Percentiles rank a stretch among this genome's conserved stretches.
Conservation (phyloP, 2,329 filamentous ascomycete genomes). For the Lachnellula occidentalis region DNA sequence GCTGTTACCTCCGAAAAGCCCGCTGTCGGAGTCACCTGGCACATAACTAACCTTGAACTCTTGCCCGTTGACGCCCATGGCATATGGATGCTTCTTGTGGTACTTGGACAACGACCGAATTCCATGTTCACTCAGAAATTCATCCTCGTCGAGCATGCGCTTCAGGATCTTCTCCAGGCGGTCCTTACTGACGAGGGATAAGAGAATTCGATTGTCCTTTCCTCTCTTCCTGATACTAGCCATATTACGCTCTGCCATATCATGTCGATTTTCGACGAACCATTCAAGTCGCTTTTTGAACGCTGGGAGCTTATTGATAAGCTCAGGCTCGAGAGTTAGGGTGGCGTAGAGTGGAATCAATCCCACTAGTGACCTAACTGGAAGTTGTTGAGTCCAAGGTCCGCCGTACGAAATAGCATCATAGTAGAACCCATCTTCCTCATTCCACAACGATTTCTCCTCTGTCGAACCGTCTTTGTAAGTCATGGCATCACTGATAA, state of each 20-base stretch:
- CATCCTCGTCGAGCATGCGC: slow-evolving; percentile 89
- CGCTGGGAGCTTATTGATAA: slow-evolving; percentile 83
- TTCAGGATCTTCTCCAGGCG: slow-evolving; percentile 83
- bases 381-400: slow-evolving; percentile 87
- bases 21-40: slow-evolving; percentile 92
- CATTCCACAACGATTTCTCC: slow-evolving; percentile 90
- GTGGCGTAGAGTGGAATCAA: slow-evolving; percentile 92
- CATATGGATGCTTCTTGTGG: slow-evolving; percentile 84
- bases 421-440: slow-evolving; percentile 96
- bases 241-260: slow-evolving; percentile 89
- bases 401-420: slow-evolving; percentile 96
- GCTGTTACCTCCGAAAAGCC: slow-evolving; percentile 92
- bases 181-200: slow-evolving; percentile 89
- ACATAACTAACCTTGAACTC: slow-evolving; percentile 84
- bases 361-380: slow-evolving; percentile 85
- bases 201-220: slow-evolving; percentile 79
- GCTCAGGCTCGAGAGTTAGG: slow-evolving; percentile 84
- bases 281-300: slow-evolving; percentile 93
- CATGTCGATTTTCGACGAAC: slow-evolving; percentile 85
- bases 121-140: slow-evolving; percentile 86
- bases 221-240: slow-evolving; percentile 86
- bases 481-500: slow-evolving; percentile 97
- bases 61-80: slow-evolving; percentile 94
- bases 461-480: slow-evolving; percentile 65
- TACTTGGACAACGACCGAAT: slow-evolving; percentile 89